These are phyloP conservation scores for Aspergillus wentii DNA, from an alignment of 495 filamentous ascomycete genomes.

Conservation along the genomic window DNA sequence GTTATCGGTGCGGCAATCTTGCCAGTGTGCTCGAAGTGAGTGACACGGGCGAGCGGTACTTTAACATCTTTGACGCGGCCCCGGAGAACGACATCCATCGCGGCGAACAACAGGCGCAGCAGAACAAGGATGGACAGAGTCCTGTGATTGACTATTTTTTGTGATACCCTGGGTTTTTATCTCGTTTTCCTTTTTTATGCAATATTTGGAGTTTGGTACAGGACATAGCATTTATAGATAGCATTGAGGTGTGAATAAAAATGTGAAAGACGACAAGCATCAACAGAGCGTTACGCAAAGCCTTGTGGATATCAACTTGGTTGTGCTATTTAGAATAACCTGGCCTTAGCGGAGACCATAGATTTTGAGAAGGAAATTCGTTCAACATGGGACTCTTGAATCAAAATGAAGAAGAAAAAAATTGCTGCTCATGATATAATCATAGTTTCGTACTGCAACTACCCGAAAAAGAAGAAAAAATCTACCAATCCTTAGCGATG, in stretches of 20 bases:
- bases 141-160: slow-evolving; percentile 72
- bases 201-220: slow-evolving; percentile 28
- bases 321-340: too few relatives aligned
- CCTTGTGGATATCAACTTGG: too few relatives aligned
- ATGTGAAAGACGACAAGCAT: neutral
- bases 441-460: too few relatives aligned
- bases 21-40: slow-evolving; percentile 95
- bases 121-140: slow-evolving; percentile 53
- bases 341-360: too few relatives aligned
- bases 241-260: slow-evolving; percentile 16
- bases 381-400: slow-evolving; percentile 16
- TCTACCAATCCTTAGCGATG: slow-evolving; percentile 86
- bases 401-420: too few relatives aligned
- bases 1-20: slow-evolving; percentile 94
- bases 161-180: slow-evolving; percentile 46
- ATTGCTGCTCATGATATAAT: slow-evolving; percentile 25
- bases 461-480: too few relatives aligned
- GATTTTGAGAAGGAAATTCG: slow-evolving; percentile 24
- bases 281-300: slow-evolving; percentile 3
- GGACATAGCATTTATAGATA: slow-evolving; percentile 23
- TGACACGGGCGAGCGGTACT: slow-evolving; percentile 83
- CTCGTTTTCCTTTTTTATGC: slow-evolving; percentile 6
- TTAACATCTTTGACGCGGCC: slow-evolving; percentile 95
- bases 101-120: slow-evolving; percentile 58
- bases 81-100: slow-evolving; percentile 93